Evolutionary conservation across 371 early-diverging fungal species (phyloP), one percentile per base, ranked within the genome.

Genomic region (Entomophthora muscae): DNA sequence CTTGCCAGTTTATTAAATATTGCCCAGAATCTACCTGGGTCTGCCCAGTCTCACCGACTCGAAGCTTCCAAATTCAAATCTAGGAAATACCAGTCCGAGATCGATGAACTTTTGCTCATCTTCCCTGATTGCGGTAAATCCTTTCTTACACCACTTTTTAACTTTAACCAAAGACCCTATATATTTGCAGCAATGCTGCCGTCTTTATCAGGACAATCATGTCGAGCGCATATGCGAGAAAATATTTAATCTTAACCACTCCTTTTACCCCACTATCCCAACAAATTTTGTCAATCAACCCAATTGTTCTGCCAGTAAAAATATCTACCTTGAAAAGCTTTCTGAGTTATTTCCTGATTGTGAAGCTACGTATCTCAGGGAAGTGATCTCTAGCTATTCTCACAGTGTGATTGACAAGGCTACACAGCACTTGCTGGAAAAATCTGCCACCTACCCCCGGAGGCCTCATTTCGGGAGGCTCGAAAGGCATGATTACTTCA

Each of bases 331-430:
- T 24, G 63, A 65, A 17, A 53, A 71, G 27, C 63, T 79, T 0
- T 71, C 73, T 7, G 76, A 76, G n/a, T 60, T 80, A 10, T 80
- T 80, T 61, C 81, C 81, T 1, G 76, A 74, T 42, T 70, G 71
- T 52, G 73, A 79, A 53, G 58, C 75, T 28, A 56, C 65, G 12
- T 71, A 71, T 53, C 58, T 80, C 17, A 67, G 79, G 12, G 71
- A 73, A 5, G 51, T 59, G 17, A 57, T 80, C 2, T n/a, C 67
- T 27, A 53, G 52, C 1, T 64, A 67, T 26, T 27, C 64, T 1
- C 72, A 69, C 57, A 74, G 70, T 33, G 71, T 71, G 60, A 57
- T 80, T 24, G 72, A 78, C 28, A 65, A 70, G 31, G 73, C 71
- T 1, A 64, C 70, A 3, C 65, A 75, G 3, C 64, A 29, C 1